phyloP scores from a whole-genome alignment of 176 grass and related monocot species.

The Carex pumila region DNA sequence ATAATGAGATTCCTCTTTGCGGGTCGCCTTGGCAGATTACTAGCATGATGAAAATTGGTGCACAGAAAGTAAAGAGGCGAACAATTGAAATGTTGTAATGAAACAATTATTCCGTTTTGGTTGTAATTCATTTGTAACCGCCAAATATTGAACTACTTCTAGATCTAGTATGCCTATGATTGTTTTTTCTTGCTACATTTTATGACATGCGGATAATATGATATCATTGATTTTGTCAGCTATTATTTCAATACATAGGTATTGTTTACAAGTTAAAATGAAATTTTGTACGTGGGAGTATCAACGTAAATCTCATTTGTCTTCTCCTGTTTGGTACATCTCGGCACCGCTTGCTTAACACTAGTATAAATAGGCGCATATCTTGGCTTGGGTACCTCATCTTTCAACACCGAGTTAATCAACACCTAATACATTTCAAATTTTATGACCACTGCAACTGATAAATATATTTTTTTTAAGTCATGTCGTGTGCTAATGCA shows the following conservation, averaged over 20 bases:
- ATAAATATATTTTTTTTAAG: too few relatives aligned
- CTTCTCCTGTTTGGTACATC: too few relatives aligned
- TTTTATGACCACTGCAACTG: too few relatives aligned
- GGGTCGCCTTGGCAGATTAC: conserved; percentile 16
- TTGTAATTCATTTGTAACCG: neutral
- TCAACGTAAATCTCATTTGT: too few relatives aligned
- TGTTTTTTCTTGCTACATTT: neutral
- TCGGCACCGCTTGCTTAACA: too few relatives aligned
- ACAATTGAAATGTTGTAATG: neutral
- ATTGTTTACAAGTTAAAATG: too few relatives aligned
- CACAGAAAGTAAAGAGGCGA: neutral
- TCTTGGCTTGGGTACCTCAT: too few relatives aligned
- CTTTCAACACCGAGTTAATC: too few relatives aligned
- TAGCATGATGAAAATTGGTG: neutral
- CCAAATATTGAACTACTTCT: neutral
- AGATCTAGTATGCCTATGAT: neutral
- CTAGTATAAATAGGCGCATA: too few relatives aligned
- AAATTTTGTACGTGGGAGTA: too few relatives aligned
- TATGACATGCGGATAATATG: neutral
- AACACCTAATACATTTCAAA: too few relatives aligned
- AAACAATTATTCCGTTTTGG: neutral
- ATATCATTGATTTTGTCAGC: neutral
- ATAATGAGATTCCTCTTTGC: neutral
- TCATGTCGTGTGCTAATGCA: too few relatives aligned
- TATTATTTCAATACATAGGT: neutral